These are phyloP conservation scores for Phlyctochytrium arcticum DNA, from an alignment of 192 early-diverging fungal species.

Conservation along the genomic window DNA sequence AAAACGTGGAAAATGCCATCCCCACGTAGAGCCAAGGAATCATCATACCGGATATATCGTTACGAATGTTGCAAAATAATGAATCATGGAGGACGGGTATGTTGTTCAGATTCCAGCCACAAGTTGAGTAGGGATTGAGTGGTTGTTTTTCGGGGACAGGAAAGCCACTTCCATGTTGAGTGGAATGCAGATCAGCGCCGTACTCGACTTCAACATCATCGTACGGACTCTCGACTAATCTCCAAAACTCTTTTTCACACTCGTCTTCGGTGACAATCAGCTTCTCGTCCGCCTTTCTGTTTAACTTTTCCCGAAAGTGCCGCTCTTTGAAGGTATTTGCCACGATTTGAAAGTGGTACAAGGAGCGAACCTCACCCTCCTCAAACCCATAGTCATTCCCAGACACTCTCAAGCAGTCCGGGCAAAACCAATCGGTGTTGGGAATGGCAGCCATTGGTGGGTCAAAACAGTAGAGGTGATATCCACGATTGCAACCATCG, in stretches of 20 bases:
- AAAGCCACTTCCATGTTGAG: slow-evolving; percentile 90
- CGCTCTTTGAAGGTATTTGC: slow-evolving; percentile 77
- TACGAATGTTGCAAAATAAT: slow-evolving; percentile 81
- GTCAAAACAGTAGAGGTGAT: slow-evolving; percentile 75
- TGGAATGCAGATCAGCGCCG: slow-evolving; percentile 90
- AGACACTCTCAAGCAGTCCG: slow-evolving; percentile 67
- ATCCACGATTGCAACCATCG: slow-evolving; percentile 81
- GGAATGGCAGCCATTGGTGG: slow-evolving; percentile 62
- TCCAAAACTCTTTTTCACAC: slow-evolving; percentile 91
- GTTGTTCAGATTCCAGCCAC: slow-evolving; percentile 87
- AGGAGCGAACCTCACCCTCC: slow-evolving; percentile 69
- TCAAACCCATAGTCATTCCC: slow-evolving; percentile 94
- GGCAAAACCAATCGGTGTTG: slow-evolving; percentile 78
- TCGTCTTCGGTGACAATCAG: slow-evolving; percentile 64
- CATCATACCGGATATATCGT: slow-evolving; percentile 97
- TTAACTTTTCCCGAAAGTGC: slow-evolving; percentile 58
- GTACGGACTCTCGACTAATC: slow-evolving; percentile 78
- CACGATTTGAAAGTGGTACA: slow-evolving; percentile 74
- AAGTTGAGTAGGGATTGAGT: slow-evolving; percentile 58
- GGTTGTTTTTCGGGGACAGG: slow-evolving; percentile 66
- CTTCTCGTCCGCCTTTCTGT: neutral
- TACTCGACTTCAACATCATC: slow-evolving; percentile 93
- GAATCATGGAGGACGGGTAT: slow-evolving; percentile 77
- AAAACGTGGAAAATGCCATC: slow-evolving; percentile 93
- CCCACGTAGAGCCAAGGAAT: slow-evolving; percentile 96